Base-by-base conservation (phyloP, 768 basidiomycete species). In the Lactarius hatsudake region DNA sequence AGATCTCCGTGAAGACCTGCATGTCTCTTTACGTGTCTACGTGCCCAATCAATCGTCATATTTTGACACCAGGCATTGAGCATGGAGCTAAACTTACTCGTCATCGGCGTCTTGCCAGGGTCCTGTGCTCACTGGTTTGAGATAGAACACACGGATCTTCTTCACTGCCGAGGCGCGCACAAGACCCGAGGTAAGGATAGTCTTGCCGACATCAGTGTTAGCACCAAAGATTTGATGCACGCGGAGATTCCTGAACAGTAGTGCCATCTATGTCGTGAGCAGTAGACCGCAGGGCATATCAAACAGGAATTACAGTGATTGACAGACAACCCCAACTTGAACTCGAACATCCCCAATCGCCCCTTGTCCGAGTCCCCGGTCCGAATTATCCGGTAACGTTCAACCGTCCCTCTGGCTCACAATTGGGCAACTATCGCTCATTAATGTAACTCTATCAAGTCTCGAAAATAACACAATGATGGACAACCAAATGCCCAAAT, bases 181-280 rank as follows among this genome's bases (percentile, higher is more conserved):
- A 42, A 98, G 86, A 1, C 93, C 93, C 2, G 94, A 86, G 1
- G 93, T 90, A 62, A 98, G 79, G 65, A 98, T 83, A 0, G 96
- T 97, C 78, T 98, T 98, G 32, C 96, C 96, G 59, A 98, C 95
- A 76, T 94, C 88, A 2, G 96, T 98, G 77, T 96, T 97, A 1
- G 96, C 94, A 38, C 96, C 96, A 73, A 97, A 96, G 66, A 98
- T 81, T 75, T 96, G 93, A 76, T 95, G 92, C 36, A 94, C 80
- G 20, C 93, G 86, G 40, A 98, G 83, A 74, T 95, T 84, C 73
- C 86, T 88, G 81, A 91, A 96, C 55, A 98, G 87, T 26, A 89
- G 83, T 59, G 91, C 86, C 93, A 95, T 94, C 53, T 64, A 64
- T 38, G 30, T 56, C 55, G 30, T 30, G 59, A 40, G 34, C n/a